A percentile compares a stretch with the other conserved stretches of the same genome.
Evolutionary conservation across 1,284 basidiomycete genomes (phyloP).

Genomic region (Boletus semigastroideus): DNA sequence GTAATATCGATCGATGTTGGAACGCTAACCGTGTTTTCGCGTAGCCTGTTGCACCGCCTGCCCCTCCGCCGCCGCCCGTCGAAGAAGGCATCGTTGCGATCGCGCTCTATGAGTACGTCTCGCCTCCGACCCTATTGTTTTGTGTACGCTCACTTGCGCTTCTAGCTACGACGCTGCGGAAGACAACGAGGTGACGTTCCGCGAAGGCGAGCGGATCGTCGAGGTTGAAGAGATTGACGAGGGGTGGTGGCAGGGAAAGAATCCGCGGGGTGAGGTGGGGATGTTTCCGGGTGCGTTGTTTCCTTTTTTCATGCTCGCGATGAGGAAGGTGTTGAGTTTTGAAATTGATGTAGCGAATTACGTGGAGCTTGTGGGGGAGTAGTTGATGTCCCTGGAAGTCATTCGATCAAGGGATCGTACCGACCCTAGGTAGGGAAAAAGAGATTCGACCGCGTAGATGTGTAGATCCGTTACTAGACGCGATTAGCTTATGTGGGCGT

Average conservation of each 20-base stretch:
- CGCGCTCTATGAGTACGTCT: conserved; percentile 73
- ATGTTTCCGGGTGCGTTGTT: no score
- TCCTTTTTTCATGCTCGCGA: no score
- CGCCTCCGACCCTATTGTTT: no score
- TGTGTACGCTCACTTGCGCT: neutral
- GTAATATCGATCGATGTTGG: neutral
- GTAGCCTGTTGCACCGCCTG: conserved; percentile 42
- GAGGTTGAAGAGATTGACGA: conserved; percentile 73
- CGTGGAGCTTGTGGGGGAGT: conserved; percentile 20
- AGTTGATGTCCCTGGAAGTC: neutral
- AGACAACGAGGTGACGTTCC: conserved; percentile 87
- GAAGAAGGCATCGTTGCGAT: conserved; percentile 65
- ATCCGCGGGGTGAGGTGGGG: conserved; percentile 58
- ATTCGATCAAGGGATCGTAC: no score
- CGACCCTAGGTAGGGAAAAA: no score
- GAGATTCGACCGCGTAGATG: no score
- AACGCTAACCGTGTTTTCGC: conserved; percentile 11
- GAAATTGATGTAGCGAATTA: conserved; percentile 21
- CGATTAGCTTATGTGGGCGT: no score
- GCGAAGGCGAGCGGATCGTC: conserved; percentile 75
- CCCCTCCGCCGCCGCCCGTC: conserved; percentile 36
- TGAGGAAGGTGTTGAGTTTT: neutral
- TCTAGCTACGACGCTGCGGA: conserved; percentile 74
- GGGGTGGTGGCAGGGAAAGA: conserved; percentile 88
- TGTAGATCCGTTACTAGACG: no score